Evolutionary conservation across 2,329 filamentous ascomycete genomes (phyloP).

Genomic region (Trichoderma simmonsii): DNA sequence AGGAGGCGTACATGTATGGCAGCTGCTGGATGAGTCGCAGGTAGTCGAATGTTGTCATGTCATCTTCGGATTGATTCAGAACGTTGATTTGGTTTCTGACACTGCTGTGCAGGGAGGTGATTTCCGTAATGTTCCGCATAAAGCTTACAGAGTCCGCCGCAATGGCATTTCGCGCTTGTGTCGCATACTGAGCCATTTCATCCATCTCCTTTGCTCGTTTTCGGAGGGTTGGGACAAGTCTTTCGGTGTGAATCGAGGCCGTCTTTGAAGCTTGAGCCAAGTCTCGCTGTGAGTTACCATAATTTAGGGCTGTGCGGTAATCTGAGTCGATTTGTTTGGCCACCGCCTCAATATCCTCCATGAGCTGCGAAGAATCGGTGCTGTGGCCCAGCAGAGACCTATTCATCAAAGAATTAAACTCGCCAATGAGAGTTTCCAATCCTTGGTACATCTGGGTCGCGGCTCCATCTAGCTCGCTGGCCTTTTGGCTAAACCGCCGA

Average conservation of each 20-base stretch:
- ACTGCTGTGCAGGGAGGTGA: constrained; percentile 71
- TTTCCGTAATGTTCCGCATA: constrained; percentile 77
- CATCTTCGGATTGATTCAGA: constrained; percentile 70
- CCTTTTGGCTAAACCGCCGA: constrained; percentile 57
- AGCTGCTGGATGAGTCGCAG: constrained; percentile 77
- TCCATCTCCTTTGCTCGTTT: constrained; percentile 60
- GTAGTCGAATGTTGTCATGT: constrained; percentile 75
- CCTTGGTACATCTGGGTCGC: constrained; percentile 59
- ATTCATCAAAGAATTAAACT: constrained; percentile 58
- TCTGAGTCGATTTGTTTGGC: constrained; percentile 85
- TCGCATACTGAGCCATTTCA: constrained; percentile 55
- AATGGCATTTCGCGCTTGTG: constrained; percentile 65
- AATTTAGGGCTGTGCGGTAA: constrained; percentile 70
- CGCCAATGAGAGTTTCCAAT: constrained; percentile 59
- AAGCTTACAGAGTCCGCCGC: constrained; percentile 64
- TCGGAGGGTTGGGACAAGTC: constrained; percentile 56
- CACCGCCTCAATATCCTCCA: constrained; percentile 82
- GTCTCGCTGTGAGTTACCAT: constrained; percentile 61
- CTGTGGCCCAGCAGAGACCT: constrained; percentile 56
- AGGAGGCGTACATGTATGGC: constrained; percentile 85
- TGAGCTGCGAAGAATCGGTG: constrained; percentile 64
- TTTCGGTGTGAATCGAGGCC: constrained; percentile 61
- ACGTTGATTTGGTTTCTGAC: constrained; percentile 70
- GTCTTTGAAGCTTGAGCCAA: constrained; percentile 61
- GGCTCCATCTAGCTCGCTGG: constrained; percentile 58